Percentiles rank a stretch among this genome's conserved stretches.
These are phyloP conservation scores for Pseudocohnilembus persalinus DNA, from an alignment of 169 alveolate genomes.

Conservation along the genomic window DNA sequence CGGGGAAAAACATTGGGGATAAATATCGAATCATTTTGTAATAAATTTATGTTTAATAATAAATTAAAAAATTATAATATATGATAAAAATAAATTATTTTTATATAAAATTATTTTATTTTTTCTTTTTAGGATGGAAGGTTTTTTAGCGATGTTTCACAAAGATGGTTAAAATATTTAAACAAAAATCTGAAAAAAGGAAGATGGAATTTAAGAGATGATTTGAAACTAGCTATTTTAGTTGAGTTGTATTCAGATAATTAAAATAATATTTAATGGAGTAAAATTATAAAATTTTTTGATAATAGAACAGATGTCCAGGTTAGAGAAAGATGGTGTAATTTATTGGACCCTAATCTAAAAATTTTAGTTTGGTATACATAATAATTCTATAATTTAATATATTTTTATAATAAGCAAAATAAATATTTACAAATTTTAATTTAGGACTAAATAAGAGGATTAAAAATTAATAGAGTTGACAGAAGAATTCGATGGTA, in stretches of 20 bases:
- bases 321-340: constrained; percentile 49
- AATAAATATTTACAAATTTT: too few relatives aligned
- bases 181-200: constrained; percentile 29
- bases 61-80: too few relatives aligned
- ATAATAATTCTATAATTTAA: too few relatives aligned
- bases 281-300: constrained; percentile 15
- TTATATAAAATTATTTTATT: too few relatives aligned
- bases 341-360: constrained; percentile 36
- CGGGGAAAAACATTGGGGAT: background rate
- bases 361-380: constrained; percentile 31
- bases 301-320: constrained; percentile 46
- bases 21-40: background rate
- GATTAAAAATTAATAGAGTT: constrained; percentile 4
- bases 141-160: background rate
- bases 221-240: constrained; percentile 25
- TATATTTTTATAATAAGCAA: too few relatives aligned
- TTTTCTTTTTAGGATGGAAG: too few relatives aligned
- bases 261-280: constrained; percentile 12
- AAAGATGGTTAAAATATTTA: constrained; percentile 42
- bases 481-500: background rate
- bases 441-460: constrained; percentile 27
- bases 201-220: constrained; percentile 35
- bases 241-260: constrained; percentile 11
- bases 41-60: too few relatives aligned
- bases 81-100: too few relatives aligned